Conservation (phyloP, 345 rosid species). For the Hypericum androsaemum region DNA sequence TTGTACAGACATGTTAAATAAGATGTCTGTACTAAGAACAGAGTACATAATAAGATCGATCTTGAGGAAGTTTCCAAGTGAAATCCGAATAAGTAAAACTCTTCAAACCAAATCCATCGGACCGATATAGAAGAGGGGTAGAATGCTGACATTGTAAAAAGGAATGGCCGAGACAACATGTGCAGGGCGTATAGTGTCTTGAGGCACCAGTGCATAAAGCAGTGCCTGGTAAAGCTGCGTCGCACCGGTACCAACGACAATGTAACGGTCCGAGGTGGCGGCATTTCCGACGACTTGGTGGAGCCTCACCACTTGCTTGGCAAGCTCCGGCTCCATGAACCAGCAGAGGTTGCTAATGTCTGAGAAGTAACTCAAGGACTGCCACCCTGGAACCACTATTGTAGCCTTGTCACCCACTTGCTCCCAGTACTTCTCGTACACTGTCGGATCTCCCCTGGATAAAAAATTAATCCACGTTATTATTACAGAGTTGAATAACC, state of each 20-base stretch:
- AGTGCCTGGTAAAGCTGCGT: conserved; percentile 83
- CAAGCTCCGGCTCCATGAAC: conserved; percentile 79
- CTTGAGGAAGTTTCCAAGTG: too few relatives aligned
- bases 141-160: conserved; percentile 56
- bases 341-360: conserved; percentile 60
- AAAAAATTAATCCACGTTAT: conserved; percentile 6
- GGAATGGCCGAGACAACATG: conserved; percentile 80
- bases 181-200: conserved; percentile 44
- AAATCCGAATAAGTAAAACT: conserved; percentile 5
- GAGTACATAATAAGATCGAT: too few relatives aligned
- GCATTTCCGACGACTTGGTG: conserved; percentile 80
- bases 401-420: conserved; percentile 58
- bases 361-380: conserved; percentile 74
- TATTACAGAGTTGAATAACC: not conserved
- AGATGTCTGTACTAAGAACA: too few relatives aligned
- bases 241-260: conserved; percentile 89
- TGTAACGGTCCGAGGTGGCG: conserved; percentile 44
- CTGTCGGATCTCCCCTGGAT: conserved; percentile 85
- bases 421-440: conserved; percentile 73
- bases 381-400: conserved; percentile 77
- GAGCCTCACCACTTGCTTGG: conserved; percentile 46
- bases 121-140: not conserved
- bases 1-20: conserved; percentile 11
- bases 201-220: conserved; percentile 62
- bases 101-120: not conserved